A percentile compares a stretch with the other conserved stretches of the same genome.
Conservation (phyloP, 2,329 filamentous ascomycete genomes). For the Neonectria hederae region DNA sequence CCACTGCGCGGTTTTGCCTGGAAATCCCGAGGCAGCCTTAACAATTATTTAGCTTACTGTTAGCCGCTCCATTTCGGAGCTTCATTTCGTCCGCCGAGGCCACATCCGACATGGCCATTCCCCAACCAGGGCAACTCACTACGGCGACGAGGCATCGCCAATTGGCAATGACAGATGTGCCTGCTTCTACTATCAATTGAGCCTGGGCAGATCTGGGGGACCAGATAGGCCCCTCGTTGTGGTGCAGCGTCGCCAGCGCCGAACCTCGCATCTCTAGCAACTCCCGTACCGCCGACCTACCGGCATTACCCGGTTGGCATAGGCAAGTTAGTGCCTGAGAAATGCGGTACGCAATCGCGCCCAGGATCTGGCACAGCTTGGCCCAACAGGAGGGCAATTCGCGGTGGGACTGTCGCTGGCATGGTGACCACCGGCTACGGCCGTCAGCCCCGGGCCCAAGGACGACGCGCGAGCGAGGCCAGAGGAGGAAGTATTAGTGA, state of each 20-base stretch:
- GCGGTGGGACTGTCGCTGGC: conserved; percentile 32
- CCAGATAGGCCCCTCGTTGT: conserved; percentile 11
- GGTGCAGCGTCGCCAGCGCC: conserved; percentile 23
- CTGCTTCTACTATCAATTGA: conserved; percentile 30
- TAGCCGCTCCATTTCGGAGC: conserved; percentile 40
- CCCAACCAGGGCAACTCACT: neutral
- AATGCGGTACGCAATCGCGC: conserved; percentile 31
- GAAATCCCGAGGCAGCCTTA: conserved; percentile 51
- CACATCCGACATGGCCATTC: conserved; percentile 25
- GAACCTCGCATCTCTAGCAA: conserved; percentile 35
- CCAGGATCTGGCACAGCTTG: conserved; percentile 26
- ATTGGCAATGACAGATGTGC: neutral
- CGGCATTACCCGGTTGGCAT: conserved; percentile 42
- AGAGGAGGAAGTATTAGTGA: neutral
- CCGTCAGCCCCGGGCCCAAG: neutral
- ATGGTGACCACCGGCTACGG: conserved; percentile 38
- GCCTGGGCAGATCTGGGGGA: conserved; percentile 11
- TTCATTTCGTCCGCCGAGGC: conserved; percentile 36
- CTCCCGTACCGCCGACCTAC: conserved; percentile 43
- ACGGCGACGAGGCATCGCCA: conserved; percentile 10
- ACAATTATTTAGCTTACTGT: conserved; percentile 47
- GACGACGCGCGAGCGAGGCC: neutral
- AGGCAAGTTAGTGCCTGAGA: conserved; percentile 38
- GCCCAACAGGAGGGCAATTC: conserved; percentile 30
- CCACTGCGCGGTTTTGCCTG: conserved; percentile 51